Base-by-base conservation (phyloP, 2,329 filamentous ascomycete species). In the Ceratocystis eucalypticola region DNA sequence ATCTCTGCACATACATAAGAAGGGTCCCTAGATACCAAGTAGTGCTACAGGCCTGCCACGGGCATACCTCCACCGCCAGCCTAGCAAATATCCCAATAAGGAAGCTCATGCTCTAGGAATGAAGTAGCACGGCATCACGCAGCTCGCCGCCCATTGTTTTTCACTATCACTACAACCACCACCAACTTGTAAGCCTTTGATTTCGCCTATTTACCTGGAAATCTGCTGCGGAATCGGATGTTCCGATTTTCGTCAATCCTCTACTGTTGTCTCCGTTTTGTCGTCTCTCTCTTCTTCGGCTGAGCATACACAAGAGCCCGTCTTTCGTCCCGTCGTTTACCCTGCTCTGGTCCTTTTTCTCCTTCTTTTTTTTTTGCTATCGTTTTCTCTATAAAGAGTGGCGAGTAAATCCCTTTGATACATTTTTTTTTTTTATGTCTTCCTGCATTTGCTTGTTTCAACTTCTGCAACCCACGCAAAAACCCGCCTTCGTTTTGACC, bases 151-250 rank as follows among this genome's bases (percentile, higher is more conserved):
- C 12, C 30, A 3, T 33, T 62, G 10, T 46, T 28, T 62, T 62
- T 41, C 37, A 41, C 37, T 10, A 41, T 41, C 37, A 41, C 37
- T 15, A 41, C 10, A 41, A 41, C 37, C 37, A 41, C 30, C 17
- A 28, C 61, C 37, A 20, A n/a, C 28, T 22, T 45, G 61, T 62
- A 41, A 41, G 61, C 37, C 61, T 25, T 44, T 46, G 37, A 62
- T 62, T 46, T 62, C 55, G 55, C 55, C 55, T 59, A 59, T 59
- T 59, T 33, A 41, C n/a, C 55, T 59, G 55, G 28, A 15, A 28
- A 8, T 20, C 28, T 59, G 55, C 55, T 59, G 55, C 25, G 15
- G 17, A 59, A 12, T 41, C 55, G 28, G 55, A 37, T 59, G 37
- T 59, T 20, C 28, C 55, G 55, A 37, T 37, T 22, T 30, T 37